phyloP scores from a whole-genome alignment of 257 asterid species.

The Thymus mandschuricus region DNA sequence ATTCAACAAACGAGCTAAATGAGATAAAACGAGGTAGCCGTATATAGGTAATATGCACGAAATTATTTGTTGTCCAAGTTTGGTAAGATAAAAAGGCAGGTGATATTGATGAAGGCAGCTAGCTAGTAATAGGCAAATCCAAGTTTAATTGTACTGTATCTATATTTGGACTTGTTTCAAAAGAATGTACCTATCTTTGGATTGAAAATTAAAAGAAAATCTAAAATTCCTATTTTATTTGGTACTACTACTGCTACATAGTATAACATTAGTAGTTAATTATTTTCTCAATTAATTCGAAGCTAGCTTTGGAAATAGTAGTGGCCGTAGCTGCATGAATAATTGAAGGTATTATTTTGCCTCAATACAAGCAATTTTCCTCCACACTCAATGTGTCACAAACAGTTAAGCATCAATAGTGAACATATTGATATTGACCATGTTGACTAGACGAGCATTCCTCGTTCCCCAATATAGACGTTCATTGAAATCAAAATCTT shows the following conservation, averaged over 20 bases:
- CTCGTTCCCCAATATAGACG: too few relatives aligned
- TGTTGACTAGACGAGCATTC: too few relatives aligned
- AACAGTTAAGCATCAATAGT: too few relatives aligned
- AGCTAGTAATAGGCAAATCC: background rate
- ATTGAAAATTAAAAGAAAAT: too few relatives aligned
- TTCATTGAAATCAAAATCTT: too few relatives aligned
- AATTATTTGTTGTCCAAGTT: background rate
- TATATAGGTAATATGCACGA: background rate
- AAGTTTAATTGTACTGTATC: background rate
- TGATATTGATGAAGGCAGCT: background rate
- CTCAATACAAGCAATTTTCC: background rate
- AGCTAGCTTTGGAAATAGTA: background rate
- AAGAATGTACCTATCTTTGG: too few relatives aligned
- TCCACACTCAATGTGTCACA: background rate
- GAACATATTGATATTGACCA: too few relatives aligned
- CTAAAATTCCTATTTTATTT: too few relatives aligned
- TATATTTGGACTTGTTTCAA: background rate
- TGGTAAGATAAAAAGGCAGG: background rate
- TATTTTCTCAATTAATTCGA: background rate
- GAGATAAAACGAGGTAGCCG: too few relatives aligned
- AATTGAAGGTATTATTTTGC: background rate
- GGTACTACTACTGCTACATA: background rate
- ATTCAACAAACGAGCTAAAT: too few relatives aligned
- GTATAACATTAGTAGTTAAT: background rate
- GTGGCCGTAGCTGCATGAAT: too few relatives aligned